Base-by-base conservation (phyloP, 768 basidiomycete genomes). In the Pisolithus marmoratus region DNA sequence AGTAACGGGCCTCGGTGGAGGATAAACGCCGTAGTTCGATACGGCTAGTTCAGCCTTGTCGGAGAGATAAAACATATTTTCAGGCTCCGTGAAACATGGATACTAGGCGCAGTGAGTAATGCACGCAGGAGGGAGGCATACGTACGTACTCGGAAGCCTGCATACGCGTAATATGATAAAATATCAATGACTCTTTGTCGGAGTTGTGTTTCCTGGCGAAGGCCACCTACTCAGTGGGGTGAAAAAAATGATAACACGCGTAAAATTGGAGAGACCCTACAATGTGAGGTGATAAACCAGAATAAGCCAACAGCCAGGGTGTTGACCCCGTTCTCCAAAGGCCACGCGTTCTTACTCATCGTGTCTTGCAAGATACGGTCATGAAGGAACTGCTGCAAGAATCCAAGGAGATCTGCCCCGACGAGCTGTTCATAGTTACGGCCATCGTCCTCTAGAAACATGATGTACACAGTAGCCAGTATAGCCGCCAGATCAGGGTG, bases 391-490 rank as follows among this genome's bases (percentile, higher is more conserved):
- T 42, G 48, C 36, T 67, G 66, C 15, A 80, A 64, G 51, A 81
- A 75, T 0, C 51, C 34, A 3, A 72, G 70, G 11, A 80, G 60
- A 38, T 68, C 70, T 5, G 78, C 76, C 60, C 72, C 70, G 45
- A 70, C 59, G 14, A 82, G 67, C 53, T 78, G 80, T 46, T 69
- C 68, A 37, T 71, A 58, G 59, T 82, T 82, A 54, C 70, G 74
- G 44, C 70, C 73, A 49, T 74, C 76, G 24, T 80, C 75, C 54
- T 84, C 81, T 29, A 82, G 72, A 38, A 82, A 66, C 79, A 85
- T 82, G 34, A 77, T 61, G 59, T 78, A 82, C 48, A 79, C 73
- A 0, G 73, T 73, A 69, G 78, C 78, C 27, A 85, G 62, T 11
- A 74, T 74, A 51, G 78, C 73, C 0, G 65, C 68, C 8, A 80